Evolutionary conservation across 1,284 basidiomycete genomes (phyloP), one percentile per base, ranked within the genome.

Genomic region (Cryptococcus amylolentus): DNA sequence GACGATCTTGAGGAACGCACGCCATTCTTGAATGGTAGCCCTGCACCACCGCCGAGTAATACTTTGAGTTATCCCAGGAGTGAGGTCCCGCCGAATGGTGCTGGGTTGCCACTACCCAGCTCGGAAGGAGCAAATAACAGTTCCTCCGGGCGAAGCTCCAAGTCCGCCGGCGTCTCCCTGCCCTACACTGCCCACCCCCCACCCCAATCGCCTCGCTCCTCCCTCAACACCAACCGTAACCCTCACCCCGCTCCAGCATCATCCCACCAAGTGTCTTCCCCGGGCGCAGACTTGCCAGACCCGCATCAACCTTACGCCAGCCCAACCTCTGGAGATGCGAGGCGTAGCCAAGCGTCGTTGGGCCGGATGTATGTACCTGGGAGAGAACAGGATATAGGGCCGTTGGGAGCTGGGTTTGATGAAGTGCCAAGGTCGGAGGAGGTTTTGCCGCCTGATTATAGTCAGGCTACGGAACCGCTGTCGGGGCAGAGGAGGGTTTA

Each of bases 391-490:
- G 60, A 61, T 51, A 52, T 61, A 46, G 60, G 60, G 14, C 58
- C 58, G 23, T 3, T 23, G n/a, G 16, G 46, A 14, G 44, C 31
- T 18, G 23, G 23, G 23, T 23, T 23, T 23, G 16, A 45, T 4
- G 43, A 44, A 18, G 26, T 37, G 28, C 42, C n/a, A 27, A 42
- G 46, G 5, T 42, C 26, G 13, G 51, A 48, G 7, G 47, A 3
- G 5, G 42, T 35, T 23, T 35, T 60, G 23, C 61, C 61, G 20
- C 61, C 58, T 5, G 55, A 62, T 50, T 62, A 62, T 57, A 28
- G 26, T 26, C 61, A 62, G 41, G 61, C 61, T 5, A 62, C 61
- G 5, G 57, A 60, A 40, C 58, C 61, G 37, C 42, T 62, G 43
- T 49, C 54, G 16, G 56, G 53, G 14, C 56, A 57, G 39, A 27